Base-by-base conservation (phyloP, 305 asterid species). In the Fraxinus nigra region DNA sequence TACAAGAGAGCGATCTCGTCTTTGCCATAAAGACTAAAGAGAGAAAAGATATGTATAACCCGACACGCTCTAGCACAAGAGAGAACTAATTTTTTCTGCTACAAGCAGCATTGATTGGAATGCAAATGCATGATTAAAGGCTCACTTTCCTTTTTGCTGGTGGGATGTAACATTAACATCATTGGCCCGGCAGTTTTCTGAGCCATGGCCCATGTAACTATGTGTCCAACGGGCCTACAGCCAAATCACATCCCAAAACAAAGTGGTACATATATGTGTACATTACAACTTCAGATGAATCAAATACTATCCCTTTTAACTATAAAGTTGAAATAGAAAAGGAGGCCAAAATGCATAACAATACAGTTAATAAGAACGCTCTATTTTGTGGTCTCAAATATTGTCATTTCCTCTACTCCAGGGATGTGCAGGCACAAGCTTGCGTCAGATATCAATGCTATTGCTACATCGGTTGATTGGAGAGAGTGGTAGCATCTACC, bases 401-500 rank as follows among this genome's bases (percentile, higher is more conserved):
- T 33, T 51, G 20, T 51, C 61, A 51, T 51, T 51, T 51, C 40
- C 76, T 33, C 75, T 1, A 33, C 75, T 70, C 22, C 5, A 5
- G 73, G 33, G 73, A 26, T 26, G 73, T 65, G 35, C 34, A 26
- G 43, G 22, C 43, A 70, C 75, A 14, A 70, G 75, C 40, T 75
- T 26, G 76, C 26, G n/a, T 20, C 24, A 40, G 63, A 56, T 30
- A 69, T 72, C 77, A 85, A 81, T 72, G 78, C 74, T 24, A 76
- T 78, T 43, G 4, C 77, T 82, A 63, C 30, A 61, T 43, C 48
- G 76, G 85, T 75, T 78, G 87, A 79, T 83, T 87, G 70, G 92
- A 79, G 74, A 70, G 80, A 35, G 78, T 84, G 51, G 87, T 38
- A 24, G 85, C 82, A 80, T 90, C 95, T 5, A 86, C 88, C 77